Conservation (phyloP, 768 basidiomycete genomes). For the Mycena galopus region DNA sequence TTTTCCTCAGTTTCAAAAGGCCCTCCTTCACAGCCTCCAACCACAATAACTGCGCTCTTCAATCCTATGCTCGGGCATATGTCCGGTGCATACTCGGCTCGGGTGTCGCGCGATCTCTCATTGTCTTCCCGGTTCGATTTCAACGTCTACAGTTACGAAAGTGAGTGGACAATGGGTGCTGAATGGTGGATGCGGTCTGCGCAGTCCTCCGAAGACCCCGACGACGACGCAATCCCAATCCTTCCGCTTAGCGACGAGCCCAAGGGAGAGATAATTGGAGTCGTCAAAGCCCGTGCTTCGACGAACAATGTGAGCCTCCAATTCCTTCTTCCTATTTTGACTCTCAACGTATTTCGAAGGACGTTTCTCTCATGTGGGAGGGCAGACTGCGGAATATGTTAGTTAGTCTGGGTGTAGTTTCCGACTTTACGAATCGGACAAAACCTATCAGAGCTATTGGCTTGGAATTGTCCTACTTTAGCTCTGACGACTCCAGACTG, state of each 20-base stretch:
- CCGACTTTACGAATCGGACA: slow-evolving; percentile 86
- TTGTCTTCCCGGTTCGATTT: slow-evolving; percentile 94
- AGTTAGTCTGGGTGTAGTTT: slow-evolving; percentile 91
- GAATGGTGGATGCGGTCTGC: slow-evolving; percentile 94
- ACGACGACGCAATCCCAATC: slow-evolving; percentile 33
- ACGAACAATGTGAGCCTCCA: slow-evolving; percentile 81
- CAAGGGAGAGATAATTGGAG: slow-evolving; percentile 71
- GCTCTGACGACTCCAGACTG: slow-evolving; percentile 63
- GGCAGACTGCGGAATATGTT: slow-evolving; percentile 91
- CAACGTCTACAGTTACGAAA: slow-evolving; percentile 97
- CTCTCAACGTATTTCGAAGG: slow-evolving; percentile 62
- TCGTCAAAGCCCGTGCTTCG: slow-evolving; percentile 90
- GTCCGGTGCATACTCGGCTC: slow-evolving; percentile 91
- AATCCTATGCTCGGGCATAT: slow-evolving; percentile 98
- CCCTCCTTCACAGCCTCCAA: slow-evolving; percentile 82
- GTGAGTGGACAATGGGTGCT: slow-evolving; percentile 94
- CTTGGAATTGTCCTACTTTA: slow-evolving; percentile 94
- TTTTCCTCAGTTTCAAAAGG: slow-evolving; percentile 48
- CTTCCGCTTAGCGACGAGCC: slow-evolving; percentile 32
- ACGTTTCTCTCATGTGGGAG: slow-evolving; percentile 94
- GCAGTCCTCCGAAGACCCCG: slow-evolving; percentile 43
- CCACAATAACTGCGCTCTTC: slow-evolving; percentile 93
- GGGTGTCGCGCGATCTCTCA: slow-evolving; percentile 86
- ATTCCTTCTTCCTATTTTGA: slow-evolving; percentile 8
- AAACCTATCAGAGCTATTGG: slow-evolving; percentile 93